Base-by-base conservation (phyloP, 2,329 filamentous ascomycete genomes). In the Curvularia verruculosa region DNA sequence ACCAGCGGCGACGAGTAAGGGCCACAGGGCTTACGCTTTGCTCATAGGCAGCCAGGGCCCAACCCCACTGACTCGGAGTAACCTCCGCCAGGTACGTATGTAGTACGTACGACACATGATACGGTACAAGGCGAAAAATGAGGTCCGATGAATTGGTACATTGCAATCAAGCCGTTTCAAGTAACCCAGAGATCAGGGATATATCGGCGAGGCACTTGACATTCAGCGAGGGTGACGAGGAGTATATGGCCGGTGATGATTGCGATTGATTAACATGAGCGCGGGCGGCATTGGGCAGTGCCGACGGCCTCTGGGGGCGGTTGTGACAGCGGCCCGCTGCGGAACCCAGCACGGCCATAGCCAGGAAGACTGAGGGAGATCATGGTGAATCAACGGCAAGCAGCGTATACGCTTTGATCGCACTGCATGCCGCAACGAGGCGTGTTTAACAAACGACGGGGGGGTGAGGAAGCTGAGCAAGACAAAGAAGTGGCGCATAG, bases 121-220 rank as follows among this genome's bases (percentile, higher is more conserved):
- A 12, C 21, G 12, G 39, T 21, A 39, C 36, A 31, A 37, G 40
- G 45, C 31, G 21, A 50, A 26, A 44, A 24, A 26, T 29, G 24
- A 49, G 44, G 54, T 52, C 59, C 56, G 48, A 45, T 40, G 21
- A 47, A 21, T 37, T 44, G 61, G 59, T 61, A 59, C 49, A 41
- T 50, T 43, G 41, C 21, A 29, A 19, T 53, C 60, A 56, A 60
- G 54, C 37, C 45, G 54, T 61, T 50, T 56, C 50, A 28, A 10
- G n/a, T 45, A 57, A 41, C 48, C 62, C 53, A 59, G 56, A 51
- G 43, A 51, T 50, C 51, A 56, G 58, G 57, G 48, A 49, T 50
- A 49, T 29, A 37, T 53, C 40, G 59, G 56, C 60, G 54, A 52
- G 49, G 39, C 31, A 50, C 40, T 47, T 31, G 31, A 36, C 54